Conservation (phyloP, 2,329 filamentous ascomycete species). For the Fusarium tanahbumbuense region DNA sequence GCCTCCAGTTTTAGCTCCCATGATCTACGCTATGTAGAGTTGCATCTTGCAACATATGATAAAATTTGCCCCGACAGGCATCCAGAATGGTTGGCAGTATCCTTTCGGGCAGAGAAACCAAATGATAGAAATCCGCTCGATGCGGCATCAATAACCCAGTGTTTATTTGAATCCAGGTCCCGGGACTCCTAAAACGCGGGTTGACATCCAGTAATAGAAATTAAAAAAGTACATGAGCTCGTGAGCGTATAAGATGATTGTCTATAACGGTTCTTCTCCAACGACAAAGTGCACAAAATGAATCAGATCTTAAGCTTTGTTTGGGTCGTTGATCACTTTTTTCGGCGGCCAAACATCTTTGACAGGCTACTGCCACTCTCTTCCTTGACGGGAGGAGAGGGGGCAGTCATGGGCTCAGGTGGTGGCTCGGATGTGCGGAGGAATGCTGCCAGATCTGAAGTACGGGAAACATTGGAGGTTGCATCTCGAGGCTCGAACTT, state of each 20-base stretch:
- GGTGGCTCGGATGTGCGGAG: conserved; percentile 76
- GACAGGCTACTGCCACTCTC: conserved; percentile 57
- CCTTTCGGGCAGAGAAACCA: conserved; percentile 29
- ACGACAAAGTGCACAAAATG: conserved; percentile 17
- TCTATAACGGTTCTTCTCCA: conserved; percentile 20
- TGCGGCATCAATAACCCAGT: conserved; percentile 3
- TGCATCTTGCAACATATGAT: neutral
- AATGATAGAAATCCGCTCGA: conserved; percentile 7
- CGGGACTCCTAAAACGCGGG: conserved; percentile 6
- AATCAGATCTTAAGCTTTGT: conserved; percentile 30
- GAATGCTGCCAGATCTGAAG: conserved; percentile 78
- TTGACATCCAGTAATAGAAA: conserved; percentile 40
- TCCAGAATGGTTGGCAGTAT: conserved; percentile 22
- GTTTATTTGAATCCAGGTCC: conserved; percentile 8
- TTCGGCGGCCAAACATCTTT: conserved; percentile 63
- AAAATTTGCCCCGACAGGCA: conserved; percentile 14
- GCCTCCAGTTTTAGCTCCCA: neutral
- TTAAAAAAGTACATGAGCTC: conserved; percentile 46
- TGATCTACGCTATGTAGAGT: neutral
- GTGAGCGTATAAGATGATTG: conserved; percentile 41
- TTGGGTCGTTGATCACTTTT: conserved; percentile 57
- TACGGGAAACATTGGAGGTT: conserved; percentile 62
- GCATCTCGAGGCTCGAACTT: conserved; percentile 69
- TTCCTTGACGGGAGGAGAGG: conserved; percentile 50
- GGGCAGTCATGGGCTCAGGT: conserved; percentile 49